These are phyloP conservation scores for Chlamydomonas urium DNA, from an alignment of 139 green algal genomes.

Conservation along the genomic window DNA sequence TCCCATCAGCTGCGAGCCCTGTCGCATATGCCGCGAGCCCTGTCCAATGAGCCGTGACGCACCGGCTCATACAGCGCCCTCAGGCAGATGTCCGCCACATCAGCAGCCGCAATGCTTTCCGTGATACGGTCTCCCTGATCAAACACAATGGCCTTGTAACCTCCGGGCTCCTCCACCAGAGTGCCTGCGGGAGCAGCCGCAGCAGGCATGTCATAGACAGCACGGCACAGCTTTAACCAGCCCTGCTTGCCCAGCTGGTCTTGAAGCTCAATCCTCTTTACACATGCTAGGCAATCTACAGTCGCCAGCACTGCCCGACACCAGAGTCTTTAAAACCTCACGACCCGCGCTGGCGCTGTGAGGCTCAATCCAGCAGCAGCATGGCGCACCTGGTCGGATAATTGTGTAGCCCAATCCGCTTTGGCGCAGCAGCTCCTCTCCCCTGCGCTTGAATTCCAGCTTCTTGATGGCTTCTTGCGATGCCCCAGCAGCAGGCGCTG, in stretches of 20 bases:
- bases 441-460: constrained; percentile 60
- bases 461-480: neutral
- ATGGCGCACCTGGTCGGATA: constrained; percentile 65
- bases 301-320: too few relatives aligned
- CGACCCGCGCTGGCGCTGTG: neutral
- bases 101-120: constrained; percentile 82
- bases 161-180: constrained; percentile 88
- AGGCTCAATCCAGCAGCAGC: neutral
- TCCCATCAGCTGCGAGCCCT: neutral
- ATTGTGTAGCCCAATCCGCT: constrained; percentile 94
- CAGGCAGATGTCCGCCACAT: constrained; percentile 97
- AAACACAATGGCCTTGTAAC: constrained; percentile 95
- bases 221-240: too few relatives aligned
- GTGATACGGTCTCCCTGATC: constrained; percentile 86
- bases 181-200: constrained; percentile 40
- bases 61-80: too few relatives aligned
- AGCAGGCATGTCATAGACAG: too few relatives aligned
- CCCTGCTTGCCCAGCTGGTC: too few relatives aligned
- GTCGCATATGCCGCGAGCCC: constrained; percentile 1
- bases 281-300: too few relatives aligned
- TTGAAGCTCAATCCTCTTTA: too few relatives aligned
- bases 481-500: neutral
- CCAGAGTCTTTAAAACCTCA: too few relatives aligned
- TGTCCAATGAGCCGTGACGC: too few relatives aligned
- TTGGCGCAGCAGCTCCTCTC: constrained; percentile 77